Evolutionary conservation across 768 basidiomycete species (phyloP).

Genomic region (Pluteus cervinus): DNA sequence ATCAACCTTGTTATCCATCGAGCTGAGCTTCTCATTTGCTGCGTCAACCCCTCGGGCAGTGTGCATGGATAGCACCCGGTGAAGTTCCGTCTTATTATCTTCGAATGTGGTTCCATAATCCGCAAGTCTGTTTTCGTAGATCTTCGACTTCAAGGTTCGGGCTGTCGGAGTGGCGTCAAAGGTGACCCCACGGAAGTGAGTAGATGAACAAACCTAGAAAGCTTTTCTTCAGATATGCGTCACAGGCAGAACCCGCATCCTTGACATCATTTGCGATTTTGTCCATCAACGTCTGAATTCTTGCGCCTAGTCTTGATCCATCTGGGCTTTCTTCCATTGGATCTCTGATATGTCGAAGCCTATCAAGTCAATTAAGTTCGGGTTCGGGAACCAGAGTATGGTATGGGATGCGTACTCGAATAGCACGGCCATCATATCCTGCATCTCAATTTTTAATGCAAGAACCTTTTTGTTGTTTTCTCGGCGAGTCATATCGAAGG

Average conservation of each 20-base stretch:
- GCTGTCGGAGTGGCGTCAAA: slow-evolving; percentile 15
- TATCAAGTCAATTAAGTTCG: no score
- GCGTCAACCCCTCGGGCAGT: slow-evolving; percentile 29
- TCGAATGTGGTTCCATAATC: slow-evolving; percentile 25
- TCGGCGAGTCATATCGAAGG: slow-evolving; percentile 39
- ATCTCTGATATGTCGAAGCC: no score
- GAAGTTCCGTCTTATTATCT: slow-evolving; percentile 27
- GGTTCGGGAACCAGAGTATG: no score
- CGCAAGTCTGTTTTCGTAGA: slow-evolving; percentile 33
- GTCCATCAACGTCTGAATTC: slow-evolving; percentile 22
- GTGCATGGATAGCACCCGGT: slow-evolving; percentile 30
- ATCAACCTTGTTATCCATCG: no score
- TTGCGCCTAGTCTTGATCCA: slow-evolving; percentile 21
- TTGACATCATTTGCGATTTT: slow-evolving; percentile 34
- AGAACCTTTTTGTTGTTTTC: slow-evolving; percentile 47
- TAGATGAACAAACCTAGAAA: slow-evolving; percentile 26
- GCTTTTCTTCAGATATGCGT: slow-evolving; percentile 38
- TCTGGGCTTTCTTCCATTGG: slow-evolving; percentile 21
- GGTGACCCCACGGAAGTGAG: neutral
- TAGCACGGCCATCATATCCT: slow-evolving; percentile 41
- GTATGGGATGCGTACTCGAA: slow-evolving; percentile 36
- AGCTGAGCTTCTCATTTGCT: slow-evolving; percentile 25
- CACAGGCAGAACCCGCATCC: slow-evolving; percentile 37
- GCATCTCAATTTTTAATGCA: slow-evolving; percentile 42
- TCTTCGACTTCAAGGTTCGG: slow-evolving; percentile 26